Evolutionary conservation across 1,139 yeast genomes (phyloP).

Genomic region (Yamadazyma membranifaciens): DNA sequence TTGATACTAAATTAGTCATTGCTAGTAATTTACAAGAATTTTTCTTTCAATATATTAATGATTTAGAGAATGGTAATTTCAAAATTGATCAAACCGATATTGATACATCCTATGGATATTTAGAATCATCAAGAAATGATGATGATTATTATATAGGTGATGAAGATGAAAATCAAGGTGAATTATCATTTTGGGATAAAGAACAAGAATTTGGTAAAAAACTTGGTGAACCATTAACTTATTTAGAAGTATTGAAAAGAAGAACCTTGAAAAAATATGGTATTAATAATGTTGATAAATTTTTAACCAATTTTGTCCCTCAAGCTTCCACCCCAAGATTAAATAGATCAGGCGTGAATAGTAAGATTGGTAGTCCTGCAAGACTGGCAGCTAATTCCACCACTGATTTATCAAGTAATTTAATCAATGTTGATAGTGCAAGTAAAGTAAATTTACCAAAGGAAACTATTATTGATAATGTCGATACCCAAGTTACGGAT

Average conservation of each 20-base stretch:
- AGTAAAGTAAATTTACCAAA: constrained; percentile 37
- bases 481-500: constrained; percentile 2
- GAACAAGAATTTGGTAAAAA: constrained; percentile 34
- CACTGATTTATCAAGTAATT: constrained; percentile 21
- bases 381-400: constrained; percentile 15
- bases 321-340: constrained; percentile 16
- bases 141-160: constrained; percentile 47
- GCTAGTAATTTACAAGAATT: constrained; percentile 59
- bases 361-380: constrained; percentile 7
- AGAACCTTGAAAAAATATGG: constrained; percentile 48
- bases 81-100: constrained; percentile 46
- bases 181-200: constrained; percentile 34
- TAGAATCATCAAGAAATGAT: constrained; percentile 37
- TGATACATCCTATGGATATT: constrained; percentile 30
- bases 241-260: constrained; percentile 52
- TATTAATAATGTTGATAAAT: constrained; percentile 31
- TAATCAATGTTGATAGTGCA: constrained; percentile 31
- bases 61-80: constrained; percentile 54
- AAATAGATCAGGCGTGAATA: constrained; percentile 5
- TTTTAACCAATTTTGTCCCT: constrained; percentile 42
- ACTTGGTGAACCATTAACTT: constrained; percentile 36
- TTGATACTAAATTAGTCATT: constrained; percentile 58
- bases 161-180: constrained; percentile 48
- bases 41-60: constrained; percentile 45
- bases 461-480: constrained; percentile 43